phyloP scores from a whole-genome alignment of 148 eudicot species.

The Amaranthus cruentus region DNA sequence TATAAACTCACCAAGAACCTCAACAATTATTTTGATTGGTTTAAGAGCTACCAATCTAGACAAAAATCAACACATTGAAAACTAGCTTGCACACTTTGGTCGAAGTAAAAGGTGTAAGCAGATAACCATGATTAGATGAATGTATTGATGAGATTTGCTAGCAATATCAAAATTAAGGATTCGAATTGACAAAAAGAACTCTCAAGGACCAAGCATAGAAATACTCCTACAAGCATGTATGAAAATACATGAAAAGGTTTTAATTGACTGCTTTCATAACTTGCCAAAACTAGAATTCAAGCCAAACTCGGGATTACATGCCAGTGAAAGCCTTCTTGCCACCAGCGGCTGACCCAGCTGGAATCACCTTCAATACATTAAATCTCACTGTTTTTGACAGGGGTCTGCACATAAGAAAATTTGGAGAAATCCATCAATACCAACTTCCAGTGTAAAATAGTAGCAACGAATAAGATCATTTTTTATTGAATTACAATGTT shows the following conservation, averaged over 20 bases:
- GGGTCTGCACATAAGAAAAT: constrained; percentile 28
- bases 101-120: background rate
- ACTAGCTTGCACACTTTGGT: too few species aligned
- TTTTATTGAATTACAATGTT: background rate
- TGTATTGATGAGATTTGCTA: background rate
- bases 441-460: background rate
- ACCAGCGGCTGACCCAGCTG: constrained; percentile 47
- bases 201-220: constrained; percentile 10
- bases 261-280: constrained; percentile 8
- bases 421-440: background rate
- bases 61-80: too few species aligned
- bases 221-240: constrained; percentile 14
- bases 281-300: background rate
- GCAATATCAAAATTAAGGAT: constrained; percentile 7
- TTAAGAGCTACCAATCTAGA: too few species aligned
- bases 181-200: constrained; percentile 5
- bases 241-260: constrained; percentile 3
- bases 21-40: too few species aligned
- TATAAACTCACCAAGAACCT: too few species aligned
- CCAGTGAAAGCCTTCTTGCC: constrained; percentile 59
- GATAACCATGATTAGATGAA: background rate
- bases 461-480: background rate
- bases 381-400: constrained; percentile 60
- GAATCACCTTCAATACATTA: constrained; percentile 59
- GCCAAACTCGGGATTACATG: constrained; percentile 22